Percentiles rank a stretch among this genome's conserved stretches.
Evolutionary conservation across 2,329 filamentous ascomycete species (phyloP).

Genomic region (Plenodomus lindquistii): DNA sequence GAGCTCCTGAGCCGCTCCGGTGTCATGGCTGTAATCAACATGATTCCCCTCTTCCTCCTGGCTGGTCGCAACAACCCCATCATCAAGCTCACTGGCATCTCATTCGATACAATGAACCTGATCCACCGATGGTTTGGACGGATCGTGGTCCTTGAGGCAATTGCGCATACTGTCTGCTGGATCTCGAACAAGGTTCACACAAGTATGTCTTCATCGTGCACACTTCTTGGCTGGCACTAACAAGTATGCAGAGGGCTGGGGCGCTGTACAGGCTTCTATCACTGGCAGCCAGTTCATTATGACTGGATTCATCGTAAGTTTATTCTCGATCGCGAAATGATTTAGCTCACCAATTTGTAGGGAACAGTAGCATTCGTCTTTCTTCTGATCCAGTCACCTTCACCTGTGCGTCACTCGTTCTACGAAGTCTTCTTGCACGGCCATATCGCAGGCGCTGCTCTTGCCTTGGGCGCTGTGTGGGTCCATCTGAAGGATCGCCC

Average conservation of each 20-base stretch:
- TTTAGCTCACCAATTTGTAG: slow-evolving; percentile 59
- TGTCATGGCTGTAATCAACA: slow-evolving; percentile 72
- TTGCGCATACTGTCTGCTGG: slow-evolving; percentile 68
- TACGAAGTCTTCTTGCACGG: slow-evolving; percentile 78
- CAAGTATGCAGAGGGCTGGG: slow-evolving; percentile 54
- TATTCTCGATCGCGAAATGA: slow-evolving; percentile 59
- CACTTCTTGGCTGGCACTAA: slow-evolving; percentile 13
- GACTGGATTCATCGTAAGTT: slow-evolving; percentile 66
- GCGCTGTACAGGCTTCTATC: slow-evolving; percentile 47
- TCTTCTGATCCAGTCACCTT: slow-evolving; percentile 70
- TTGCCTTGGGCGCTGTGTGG: slow-evolving; percentile 67
- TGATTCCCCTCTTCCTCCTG: slow-evolving; percentile 75
- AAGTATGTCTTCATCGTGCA: slow-evolving; percentile 23
- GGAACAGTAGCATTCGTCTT: slow-evolving; percentile 63
- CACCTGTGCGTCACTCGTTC: slow-evolving; percentile 73
- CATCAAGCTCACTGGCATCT: slow-evolving; percentile 71
- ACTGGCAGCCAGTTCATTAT: slow-evolving; percentile 55
- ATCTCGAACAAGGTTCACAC: slow-evolving; percentile 51
- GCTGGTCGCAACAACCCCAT: slow-evolving; percentile 79
- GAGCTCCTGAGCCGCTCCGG: slow-evolving; percentile 67
- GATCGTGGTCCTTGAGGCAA: slow-evolving; percentile 70
- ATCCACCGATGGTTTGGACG: slow-evolving; percentile 80
- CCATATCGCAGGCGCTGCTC: slow-evolving; percentile 67
- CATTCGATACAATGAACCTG: slow-evolving; percentile 82
- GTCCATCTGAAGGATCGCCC: slow-evolving; percentile 62